These are phyloP conservation scores for Xylariales sp. DNA, from an alignment of 2,329 filamentous ascomycete species.

Conservation along the genomic window DNA sequence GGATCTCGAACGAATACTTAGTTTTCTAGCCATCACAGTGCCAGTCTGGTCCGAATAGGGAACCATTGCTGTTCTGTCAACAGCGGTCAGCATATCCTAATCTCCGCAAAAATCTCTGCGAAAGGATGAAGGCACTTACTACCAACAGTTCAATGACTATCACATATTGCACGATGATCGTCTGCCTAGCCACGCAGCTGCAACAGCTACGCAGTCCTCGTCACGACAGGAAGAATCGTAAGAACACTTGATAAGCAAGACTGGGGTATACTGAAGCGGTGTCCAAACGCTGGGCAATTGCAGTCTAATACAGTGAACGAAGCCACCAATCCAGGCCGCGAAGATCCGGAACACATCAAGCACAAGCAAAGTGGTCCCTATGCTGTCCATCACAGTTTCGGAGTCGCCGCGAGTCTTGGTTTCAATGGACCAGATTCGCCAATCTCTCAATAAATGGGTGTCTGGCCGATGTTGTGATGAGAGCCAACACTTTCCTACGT, in stretches of 20 bases:
- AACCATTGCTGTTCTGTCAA: slow-evolving; percentile 60
- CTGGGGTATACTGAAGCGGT: slow-evolving; percentile 63
- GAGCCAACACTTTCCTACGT: slow-evolving; percentile 70
- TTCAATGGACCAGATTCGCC: slow-evolving; percentile 68
- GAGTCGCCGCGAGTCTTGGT: slow-evolving; percentile 73
- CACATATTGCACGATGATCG: slow-evolving; percentile 75
- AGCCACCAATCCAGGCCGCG: slow-evolving; percentile 71
- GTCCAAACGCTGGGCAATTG: slow-evolving; percentile 53
- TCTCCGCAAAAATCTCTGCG: neutral
- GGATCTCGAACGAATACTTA: slow-evolving; percentile 74
- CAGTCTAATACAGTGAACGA: slow-evolving; percentile 67
- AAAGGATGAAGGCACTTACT: neutral
- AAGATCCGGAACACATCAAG: slow-evolving; percentile 76
- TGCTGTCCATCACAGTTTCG: slow-evolving; percentile 81
- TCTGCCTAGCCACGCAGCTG: slow-evolving; percentile 71
- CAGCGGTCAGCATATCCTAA: slow-evolving; percentile 14
- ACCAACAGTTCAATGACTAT: slow-evolving; percentile 73
- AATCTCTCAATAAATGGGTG: slow-evolving; percentile 75
- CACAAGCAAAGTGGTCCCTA: slow-evolving; percentile 68
- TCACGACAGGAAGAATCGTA: slow-evolving; percentile 75
- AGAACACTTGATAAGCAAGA: slow-evolving; percentile 74
- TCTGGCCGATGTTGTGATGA: slow-evolving; percentile 62
- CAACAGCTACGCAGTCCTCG: slow-evolving; percentile 71
- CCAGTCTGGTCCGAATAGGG: slow-evolving; percentile 81
- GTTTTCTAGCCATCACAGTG: slow-evolving; percentile 70